phyloP scores from a whole-genome alignment of 225 moss, liverwort and hornwort species.

The Anthoceros angustus region DNA sequence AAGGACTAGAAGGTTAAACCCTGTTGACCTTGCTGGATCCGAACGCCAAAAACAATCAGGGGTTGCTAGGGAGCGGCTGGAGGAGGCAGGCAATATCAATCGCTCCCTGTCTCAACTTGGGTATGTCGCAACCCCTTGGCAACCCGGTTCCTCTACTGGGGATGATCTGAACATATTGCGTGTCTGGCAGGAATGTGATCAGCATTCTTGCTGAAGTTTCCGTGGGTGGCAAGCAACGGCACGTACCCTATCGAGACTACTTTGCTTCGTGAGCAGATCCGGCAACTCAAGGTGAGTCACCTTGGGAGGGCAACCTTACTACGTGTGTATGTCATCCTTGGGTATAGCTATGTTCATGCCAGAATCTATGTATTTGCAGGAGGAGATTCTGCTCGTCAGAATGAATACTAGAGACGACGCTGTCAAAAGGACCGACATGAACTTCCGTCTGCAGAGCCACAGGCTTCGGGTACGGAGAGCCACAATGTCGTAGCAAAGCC shows the following conservation, averaged over 20 bases:
- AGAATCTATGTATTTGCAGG: no score
- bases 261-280: slow-evolving; percentile 86
- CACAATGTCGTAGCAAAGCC: no score
- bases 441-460: no score
- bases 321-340: no score
- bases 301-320: background rate
- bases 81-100: slow-evolving; percentile 92
- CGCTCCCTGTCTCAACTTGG: slow-evolving; percentile 87
- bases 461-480: no score
- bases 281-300: slow-evolving; percentile 60
- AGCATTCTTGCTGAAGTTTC: slow-evolving; percentile 82
- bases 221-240: slow-evolving; percentile 56
- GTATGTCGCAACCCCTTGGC: slow-evolving; percentile 8
- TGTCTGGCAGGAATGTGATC: slow-evolving; percentile 51
- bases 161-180: background rate
- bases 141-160: background rate
- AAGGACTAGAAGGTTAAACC: slow-evolving; percentile 72
- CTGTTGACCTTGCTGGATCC: slow-evolving; percentile 84
- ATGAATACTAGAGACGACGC: no score
- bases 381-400: no score
- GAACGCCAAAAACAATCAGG: slow-evolving; percentile 93
- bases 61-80: slow-evolving; percentile 74
- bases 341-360: no score
- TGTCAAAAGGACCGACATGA: no score
- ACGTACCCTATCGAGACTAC: slow-evolving; percentile 80